These are phyloP conservation scores for Candida alai DNA, from an alignment of 805 yeast genomes.

Conservation along the genomic window DNA sequence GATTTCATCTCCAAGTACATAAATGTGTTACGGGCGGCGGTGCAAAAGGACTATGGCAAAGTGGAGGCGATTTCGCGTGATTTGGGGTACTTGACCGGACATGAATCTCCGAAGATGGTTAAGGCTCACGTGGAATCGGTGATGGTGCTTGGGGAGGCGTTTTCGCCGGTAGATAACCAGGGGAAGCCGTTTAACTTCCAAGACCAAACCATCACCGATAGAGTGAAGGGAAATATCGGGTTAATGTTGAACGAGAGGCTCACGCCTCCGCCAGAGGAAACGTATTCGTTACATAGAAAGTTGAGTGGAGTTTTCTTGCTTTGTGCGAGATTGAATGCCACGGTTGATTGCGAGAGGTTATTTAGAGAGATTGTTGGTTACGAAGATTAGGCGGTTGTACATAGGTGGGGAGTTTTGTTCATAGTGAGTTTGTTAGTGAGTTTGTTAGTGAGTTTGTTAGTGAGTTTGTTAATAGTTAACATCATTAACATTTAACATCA, in stretches of 20 bases:
- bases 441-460: too few relatives aligned
- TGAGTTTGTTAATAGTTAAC: too few relatives aligned
- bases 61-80: constrained; percentile 64
- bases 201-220: constrained; percentile 86
- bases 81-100: constrained; percentile 88
- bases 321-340: constrained; percentile 81
- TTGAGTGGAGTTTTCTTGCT: constrained; percentile 89
- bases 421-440: too few relatives aligned
- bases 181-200: constrained; percentile 66
- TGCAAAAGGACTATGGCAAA: constrained; percentile 56
- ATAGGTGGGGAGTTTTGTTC: too few relatives aligned
- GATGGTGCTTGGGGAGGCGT: constrained; percentile 89
- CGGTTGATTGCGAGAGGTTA: constrained; percentile 73
- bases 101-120: constrained; percentile 83
- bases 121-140: constrained; percentile 91
- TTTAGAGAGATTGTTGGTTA: constrained; percentile 73
- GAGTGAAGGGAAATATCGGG: constrained; percentile 84
- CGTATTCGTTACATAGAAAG: constrained; percentile 93
- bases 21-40: constrained; percentile 70
- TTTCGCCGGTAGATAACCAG: constrained; percentile 47
- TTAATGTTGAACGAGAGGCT: constrained; percentile 88
- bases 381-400: constrained; percentile 14
- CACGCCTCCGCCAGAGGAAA: constrained; percentile 98
- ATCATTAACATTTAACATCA: too few relatives aligned
- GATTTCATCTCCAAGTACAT: constrained; percentile 70